These are phyloP conservation scores for Leptographium galeiforme DNA, from an alignment of 2,329 filamentous ascomycete species.

Conservation along the genomic window DNA sequence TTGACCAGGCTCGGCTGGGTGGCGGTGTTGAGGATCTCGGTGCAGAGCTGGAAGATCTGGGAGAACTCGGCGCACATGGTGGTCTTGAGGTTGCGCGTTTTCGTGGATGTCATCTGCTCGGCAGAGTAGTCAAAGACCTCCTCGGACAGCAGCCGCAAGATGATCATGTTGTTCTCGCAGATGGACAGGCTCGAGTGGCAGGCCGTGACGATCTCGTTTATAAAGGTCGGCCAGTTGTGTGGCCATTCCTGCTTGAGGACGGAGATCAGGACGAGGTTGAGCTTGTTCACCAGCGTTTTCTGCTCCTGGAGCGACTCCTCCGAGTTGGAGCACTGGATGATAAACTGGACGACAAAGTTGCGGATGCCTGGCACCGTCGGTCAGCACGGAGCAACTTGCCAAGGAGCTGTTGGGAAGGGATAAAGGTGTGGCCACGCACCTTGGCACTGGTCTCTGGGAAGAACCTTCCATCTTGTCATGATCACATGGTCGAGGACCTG, in stretches of 20 bases:
- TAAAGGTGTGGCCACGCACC: constrained; percentile 33
- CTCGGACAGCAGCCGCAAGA: constrained; percentile 85
- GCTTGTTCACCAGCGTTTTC: constrained; percentile 88
- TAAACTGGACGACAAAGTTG: constrained; percentile 98
- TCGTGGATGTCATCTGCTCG: constrained; percentile 97
- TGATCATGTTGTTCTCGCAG: constrained; percentile 99
- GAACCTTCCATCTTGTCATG: constrained; percentile 96
- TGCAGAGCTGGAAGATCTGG: constrained; percentile 94
- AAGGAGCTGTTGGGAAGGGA: background rate
- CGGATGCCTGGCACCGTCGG: constrained; percentile 57
- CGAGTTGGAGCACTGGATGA: constrained; percentile 81
- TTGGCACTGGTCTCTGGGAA: constrained; percentile 91
- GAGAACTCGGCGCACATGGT: constrained; percentile 99
- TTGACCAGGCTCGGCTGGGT: constrained; percentile 78
- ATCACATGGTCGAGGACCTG: constrained; percentile 98
- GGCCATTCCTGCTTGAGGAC: constrained; percentile 99
- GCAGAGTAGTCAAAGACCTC: constrained; percentile 98
- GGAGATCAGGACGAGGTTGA: constrained; percentile 93
- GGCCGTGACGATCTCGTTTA: constrained; percentile 97
- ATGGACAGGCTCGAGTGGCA: constrained; percentile 92
- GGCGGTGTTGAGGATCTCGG: constrained; percentile 83
- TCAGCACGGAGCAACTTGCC: constrained; percentile 11
- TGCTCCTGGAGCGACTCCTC: constrained; percentile 78
- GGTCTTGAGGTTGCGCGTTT: constrained; percentile 91
- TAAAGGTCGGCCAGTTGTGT: constrained; percentile 98